These are phyloP conservation scores for Lyophyllum decastes DNA, from an alignment of 768 basidiomycete genomes.

Conservation along the genomic window DNA sequence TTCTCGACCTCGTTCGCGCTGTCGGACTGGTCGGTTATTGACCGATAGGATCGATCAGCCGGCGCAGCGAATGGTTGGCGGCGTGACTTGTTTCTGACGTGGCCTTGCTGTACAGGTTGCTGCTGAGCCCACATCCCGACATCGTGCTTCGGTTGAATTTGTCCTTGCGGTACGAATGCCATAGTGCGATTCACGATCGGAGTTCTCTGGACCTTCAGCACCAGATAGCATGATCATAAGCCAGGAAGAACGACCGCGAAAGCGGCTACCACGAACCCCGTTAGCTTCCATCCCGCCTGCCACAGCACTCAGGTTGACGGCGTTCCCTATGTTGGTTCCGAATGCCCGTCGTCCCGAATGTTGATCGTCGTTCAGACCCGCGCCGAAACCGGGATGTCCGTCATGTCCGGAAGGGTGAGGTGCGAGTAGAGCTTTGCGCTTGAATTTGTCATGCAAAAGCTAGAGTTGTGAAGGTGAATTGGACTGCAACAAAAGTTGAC, in stretches of 20 bases:
- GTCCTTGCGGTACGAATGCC: conserved; percentile 26
- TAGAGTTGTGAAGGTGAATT: conserved; percentile 23
- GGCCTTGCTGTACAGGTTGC: conserved; percentile 30
- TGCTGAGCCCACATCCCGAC: conserved; percentile 31
- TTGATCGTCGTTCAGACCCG: conserved; percentile 8
- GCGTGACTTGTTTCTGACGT: conserved; percentile 38
- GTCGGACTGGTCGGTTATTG: conserved; percentile 60
- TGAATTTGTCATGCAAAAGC: conserved; percentile 81
- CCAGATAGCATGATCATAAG: background rate
- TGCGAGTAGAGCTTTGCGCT: conserved; percentile 74
- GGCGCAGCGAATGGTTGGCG: conserved; percentile 49
- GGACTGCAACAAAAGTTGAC: background rate
- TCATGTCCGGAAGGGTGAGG: conserved; percentile 27
- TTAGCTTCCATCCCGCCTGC: conserved; percentile 67
- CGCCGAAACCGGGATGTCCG: conserved; percentile 15
- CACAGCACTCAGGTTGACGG: conserved; percentile 52
- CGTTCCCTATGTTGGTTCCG: conserved; percentile 19
- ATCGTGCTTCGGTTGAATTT: conserved; percentile 12
- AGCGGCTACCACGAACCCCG: conserved; percentile 43
- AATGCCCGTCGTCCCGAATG: conserved; percentile 11
- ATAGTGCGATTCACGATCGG: conserved; percentile 57
- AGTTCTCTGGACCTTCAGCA: conserved; percentile 64
- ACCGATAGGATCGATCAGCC: conserved; percentile 42
- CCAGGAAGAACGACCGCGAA: background rate
- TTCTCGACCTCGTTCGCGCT: conserved; percentile 77